phyloP scores from a whole-genome alignment of 2,329 filamentous ascomycete genomes.

The Aureobasidium sp. region DNA sequence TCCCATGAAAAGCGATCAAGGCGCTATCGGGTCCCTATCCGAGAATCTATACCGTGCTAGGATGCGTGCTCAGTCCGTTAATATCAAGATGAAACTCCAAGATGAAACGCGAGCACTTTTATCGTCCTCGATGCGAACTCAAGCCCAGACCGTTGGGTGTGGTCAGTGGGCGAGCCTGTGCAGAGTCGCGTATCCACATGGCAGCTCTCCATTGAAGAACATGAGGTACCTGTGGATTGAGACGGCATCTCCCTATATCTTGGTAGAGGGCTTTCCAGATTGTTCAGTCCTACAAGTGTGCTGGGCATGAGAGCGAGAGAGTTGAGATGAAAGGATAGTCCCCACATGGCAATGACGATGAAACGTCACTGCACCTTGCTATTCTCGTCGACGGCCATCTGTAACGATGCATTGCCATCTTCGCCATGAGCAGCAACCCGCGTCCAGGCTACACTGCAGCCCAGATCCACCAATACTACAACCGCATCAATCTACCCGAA shows the following conservation, averaged over 20 bases:
- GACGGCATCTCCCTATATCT: background rate
- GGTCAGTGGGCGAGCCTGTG: background rate
- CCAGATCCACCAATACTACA: constrained; percentile 24
- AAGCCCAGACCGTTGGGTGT: background rate
- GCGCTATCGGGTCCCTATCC: background rate
- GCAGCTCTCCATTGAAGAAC: too few species aligned
- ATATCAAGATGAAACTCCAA: constrained; percentile 12
- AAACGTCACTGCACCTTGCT: background rate
- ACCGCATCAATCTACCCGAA: constrained; percentile 23
- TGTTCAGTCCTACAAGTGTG: background rate
- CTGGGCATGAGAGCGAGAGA: background rate
- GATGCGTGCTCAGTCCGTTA: background rate
- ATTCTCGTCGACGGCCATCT: background rate
- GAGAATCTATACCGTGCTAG: background rate
- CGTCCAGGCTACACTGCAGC: constrained; percentile 14
- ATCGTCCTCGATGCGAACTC: background rate
- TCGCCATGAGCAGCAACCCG: background rate
- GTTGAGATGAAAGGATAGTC: background rate
- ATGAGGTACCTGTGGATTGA: background rate
- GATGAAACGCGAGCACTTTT: background rate
- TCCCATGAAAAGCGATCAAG: background rate
- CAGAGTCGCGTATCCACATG: background rate
- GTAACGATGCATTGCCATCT: background rate
- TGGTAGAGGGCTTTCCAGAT: background rate
- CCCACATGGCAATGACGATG: background rate